Evolutionary conservation across 2,329 filamentous ascomycete genomes (phyloP).

Genomic region (Chaetomium globosum): DNA sequence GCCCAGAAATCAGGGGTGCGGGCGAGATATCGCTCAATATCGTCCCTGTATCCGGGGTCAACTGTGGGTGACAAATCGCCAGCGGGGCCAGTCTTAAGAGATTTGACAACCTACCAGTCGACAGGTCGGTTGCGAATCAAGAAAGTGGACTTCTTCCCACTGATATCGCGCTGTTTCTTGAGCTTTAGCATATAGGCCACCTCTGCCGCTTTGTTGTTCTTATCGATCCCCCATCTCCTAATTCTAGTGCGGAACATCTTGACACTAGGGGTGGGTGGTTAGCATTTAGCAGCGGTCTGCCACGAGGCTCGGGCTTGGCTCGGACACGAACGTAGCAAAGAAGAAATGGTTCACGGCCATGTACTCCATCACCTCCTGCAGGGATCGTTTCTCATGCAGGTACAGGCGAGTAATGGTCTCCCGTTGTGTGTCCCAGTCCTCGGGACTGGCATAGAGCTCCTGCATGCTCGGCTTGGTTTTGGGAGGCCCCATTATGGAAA

Average conservation of each 20-base stretch:
- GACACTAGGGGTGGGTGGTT: conserved; percentile 27
- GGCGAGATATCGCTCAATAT: conserved; percentile 39
- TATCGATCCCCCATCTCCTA: conserved; percentile 42
- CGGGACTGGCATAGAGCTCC: conserved; percentile 29
- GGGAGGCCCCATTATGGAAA: conserved; percentile 17
- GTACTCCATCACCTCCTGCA: conserved; percentile 38
- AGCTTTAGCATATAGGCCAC: conserved; percentile 38
- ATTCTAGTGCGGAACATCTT: conserved; percentile 44
- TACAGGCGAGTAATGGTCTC: conserved; percentile 39
- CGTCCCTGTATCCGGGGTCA: conserved; percentile 22
- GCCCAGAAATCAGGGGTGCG: conserved; percentile 35
- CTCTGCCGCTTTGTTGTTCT: conserved; percentile 41
- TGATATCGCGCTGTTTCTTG: conserved; percentile 35
- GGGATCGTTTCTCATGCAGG: conserved; percentile 35
- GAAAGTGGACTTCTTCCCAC: conserved; percentile 38
- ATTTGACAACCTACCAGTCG: conserved; percentile 34
- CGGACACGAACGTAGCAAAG: conserved; percentile 34
- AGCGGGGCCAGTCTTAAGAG: no score
- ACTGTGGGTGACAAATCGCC: not conserved
- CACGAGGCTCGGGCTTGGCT: no score
- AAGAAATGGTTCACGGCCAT: conserved; percentile 38
- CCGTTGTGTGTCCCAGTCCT: conserved; percentile 39
- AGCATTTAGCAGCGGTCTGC: not conserved
- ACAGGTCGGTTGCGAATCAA: conserved; percentile 37
- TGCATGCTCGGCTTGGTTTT: conserved; percentile 20